These are phyloP conservation scores for Ophiosphaerella korrae DNA, from an alignment of 2,329 filamentous ascomycete genomes.

Conservation along the genomic window DNA sequence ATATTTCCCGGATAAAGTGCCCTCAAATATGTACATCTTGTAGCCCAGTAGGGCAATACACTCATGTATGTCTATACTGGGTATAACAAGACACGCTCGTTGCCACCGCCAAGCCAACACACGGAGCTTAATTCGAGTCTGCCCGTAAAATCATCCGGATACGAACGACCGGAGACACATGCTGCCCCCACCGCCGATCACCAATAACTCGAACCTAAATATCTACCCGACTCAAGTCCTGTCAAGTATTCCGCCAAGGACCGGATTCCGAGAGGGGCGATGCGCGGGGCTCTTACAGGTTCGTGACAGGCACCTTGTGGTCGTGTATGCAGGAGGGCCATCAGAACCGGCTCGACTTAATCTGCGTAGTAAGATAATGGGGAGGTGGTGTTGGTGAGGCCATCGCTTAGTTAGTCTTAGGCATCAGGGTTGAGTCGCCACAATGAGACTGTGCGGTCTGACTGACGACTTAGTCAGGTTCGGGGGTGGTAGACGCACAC, in stretches of 20 bases:
- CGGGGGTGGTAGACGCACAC: background rate
- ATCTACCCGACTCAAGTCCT: background rate
- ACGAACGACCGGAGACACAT: background rate
- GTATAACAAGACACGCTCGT: too few relatives aligned
- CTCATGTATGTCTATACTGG: too few relatives aligned
- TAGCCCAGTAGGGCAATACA: background rate
- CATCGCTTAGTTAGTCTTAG: background rate
- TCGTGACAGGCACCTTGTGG: background rate
- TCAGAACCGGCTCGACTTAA: background rate
- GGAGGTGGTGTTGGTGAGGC: background rate
- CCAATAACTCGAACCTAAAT: background rate
- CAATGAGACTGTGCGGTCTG: background rate
- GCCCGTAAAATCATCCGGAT: background rate
- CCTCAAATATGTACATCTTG: background rate
- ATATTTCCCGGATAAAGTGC: too few relatives aligned
- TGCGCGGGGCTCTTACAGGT: background rate
- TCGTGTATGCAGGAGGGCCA: background rate
- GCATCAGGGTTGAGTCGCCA: background rate
- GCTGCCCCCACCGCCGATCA: background rate
- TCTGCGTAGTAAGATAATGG: background rate
- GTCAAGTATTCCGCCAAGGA: background rate
- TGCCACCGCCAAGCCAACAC: too few relatives aligned
- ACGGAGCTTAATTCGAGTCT: too few relatives aligned
- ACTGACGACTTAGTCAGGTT: conserved; percentile 1
- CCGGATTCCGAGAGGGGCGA: background rate